Evolutionary conservation across 352 stramenopile species (phyloP).

Genomic region (Globisporangium uncinulatum): DNA sequence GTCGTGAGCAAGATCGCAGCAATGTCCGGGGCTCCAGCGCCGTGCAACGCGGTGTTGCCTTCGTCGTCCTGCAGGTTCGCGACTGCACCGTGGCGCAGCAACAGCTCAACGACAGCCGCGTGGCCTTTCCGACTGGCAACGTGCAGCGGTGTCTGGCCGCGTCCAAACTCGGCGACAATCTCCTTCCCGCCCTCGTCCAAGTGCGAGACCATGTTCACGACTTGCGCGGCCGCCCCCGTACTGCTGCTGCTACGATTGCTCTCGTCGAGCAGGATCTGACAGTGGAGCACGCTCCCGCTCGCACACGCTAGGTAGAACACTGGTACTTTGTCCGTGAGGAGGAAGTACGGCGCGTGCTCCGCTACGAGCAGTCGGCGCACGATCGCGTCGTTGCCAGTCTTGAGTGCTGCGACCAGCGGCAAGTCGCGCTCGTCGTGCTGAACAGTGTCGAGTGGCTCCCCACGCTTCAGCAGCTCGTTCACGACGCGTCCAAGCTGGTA

Average conservation of each 20-base stretch:
- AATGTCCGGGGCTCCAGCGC: constrained; percentile 56
- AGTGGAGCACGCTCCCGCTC: constrained; percentile 66
- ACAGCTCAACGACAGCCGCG: constrained; percentile 45
- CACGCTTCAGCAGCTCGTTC: constrained; percentile 61
- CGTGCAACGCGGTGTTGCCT: constrained; percentile 77
- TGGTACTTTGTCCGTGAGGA: constrained; percentile 73
- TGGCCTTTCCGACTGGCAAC: constrained; percentile 72
- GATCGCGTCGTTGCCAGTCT: constrained; percentile 70
- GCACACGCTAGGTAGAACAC: constrained; percentile 69
- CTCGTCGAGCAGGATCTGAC: constrained; percentile 62
- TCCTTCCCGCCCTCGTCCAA: constrained; percentile 77
- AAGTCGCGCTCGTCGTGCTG: constrained; percentile 45
- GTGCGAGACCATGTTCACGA: constrained; percentile 72
- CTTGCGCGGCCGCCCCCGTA: constrained; percentile 17
- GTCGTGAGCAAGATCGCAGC: constrained; percentile 55
- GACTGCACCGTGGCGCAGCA: constrained; percentile 60
- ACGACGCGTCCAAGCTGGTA: constrained; percentile 75
- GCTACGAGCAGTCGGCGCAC: constrained; percentile 68
- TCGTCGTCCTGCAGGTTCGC: constrained; percentile 75
- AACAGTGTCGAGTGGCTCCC: constrained; percentile 45
- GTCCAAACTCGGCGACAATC: constrained; percentile 63
- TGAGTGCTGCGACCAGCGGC: constrained; percentile 62
- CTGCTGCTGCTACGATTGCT: constrained; percentile 7
- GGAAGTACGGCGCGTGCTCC: constrained; percentile 58
- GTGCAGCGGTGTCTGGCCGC: constrained; percentile 68